phyloP scores from a whole-genome alignment of 2,329 filamentous ascomycete species.

The Penicillium sp. region DNA sequence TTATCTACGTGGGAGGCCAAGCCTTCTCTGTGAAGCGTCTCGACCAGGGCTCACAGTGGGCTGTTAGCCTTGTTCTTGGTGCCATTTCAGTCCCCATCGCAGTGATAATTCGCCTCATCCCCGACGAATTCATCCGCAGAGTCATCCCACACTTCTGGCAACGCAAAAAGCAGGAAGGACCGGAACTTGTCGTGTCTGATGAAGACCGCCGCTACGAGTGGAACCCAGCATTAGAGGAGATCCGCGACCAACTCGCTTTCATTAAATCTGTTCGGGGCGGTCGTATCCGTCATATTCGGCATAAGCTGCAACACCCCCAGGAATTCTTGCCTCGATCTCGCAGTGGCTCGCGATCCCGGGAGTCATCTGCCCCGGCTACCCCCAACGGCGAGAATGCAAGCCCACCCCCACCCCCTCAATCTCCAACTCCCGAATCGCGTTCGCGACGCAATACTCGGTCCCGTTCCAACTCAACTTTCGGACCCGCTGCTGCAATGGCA shows the following conservation, averaged over 20 bases:
- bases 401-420: constrained; percentile 53
- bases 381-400: constrained; percentile 55
- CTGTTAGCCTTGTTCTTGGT: constrained; percentile 70
- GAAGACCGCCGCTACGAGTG: constrained; percentile 56
- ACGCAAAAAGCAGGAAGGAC: constrained; percentile 39
- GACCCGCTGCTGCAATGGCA: constrained; percentile 67
- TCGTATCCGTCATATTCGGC: constrained; percentile 62
- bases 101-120: constrained; percentile 63
- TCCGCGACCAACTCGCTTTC: constrained; percentile 66
- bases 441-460: constrained; percentile 57
- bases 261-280: constrained; percentile 67
- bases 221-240: constrained; percentile 66
- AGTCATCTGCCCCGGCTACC: constrained; percentile 57
- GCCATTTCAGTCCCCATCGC: constrained; percentile 69
- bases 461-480: constrained; percentile 63
- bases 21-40: constrained; percentile 68
- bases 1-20: constrained; percentile 70
- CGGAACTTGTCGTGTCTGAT: constrained; percentile 50
- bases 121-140: constrained; percentile 57
- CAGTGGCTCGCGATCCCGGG: constrained; percentile 45
- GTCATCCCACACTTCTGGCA: constrained; percentile 46
- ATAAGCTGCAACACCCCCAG: constrained; percentile 64
- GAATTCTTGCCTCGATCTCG: constrained; percentile 50
- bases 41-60: constrained; percentile 69
- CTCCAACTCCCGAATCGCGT: constrained; percentile 61